Evolutionary conservation across 345 rosid genomes (phyloP).

Genomic region (Garcia nutans): DNA sequence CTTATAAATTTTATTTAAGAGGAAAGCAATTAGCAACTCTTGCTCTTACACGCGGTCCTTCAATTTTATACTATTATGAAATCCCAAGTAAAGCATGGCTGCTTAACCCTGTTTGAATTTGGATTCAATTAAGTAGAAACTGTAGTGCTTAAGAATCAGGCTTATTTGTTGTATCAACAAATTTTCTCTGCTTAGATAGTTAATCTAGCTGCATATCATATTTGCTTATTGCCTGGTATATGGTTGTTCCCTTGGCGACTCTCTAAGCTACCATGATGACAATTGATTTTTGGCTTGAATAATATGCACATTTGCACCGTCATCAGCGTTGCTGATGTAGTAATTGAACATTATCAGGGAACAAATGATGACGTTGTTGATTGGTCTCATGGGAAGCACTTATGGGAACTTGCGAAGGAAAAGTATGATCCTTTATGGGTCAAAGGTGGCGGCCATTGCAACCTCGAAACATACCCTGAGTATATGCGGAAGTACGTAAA

Average conservation of each 20-base stretch:
- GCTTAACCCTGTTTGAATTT: not conserved
- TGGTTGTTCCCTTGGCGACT: not conserved
- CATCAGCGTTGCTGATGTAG: not conserved
- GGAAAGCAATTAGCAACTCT: not conserved
- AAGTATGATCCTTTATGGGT: constrained; percentile 95
- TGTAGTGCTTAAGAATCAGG: not conserved
- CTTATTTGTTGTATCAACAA: no score
- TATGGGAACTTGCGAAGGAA: constrained; percentile 89
- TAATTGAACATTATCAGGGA: constrained; percentile 56
- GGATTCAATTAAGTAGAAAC: not conserved
- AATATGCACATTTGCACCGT: not conserved
- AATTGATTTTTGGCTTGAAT: not conserved
- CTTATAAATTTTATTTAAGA: not conserved
- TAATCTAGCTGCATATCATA: not conserved
- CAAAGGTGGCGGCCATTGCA: constrained; percentile 97
- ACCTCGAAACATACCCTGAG: constrained; percentile 90
- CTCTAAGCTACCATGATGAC: not conserved
- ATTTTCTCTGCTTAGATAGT: not conserved
- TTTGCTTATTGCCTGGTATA: not conserved
- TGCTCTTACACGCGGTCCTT: not conserved
- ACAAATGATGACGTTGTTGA: constrained; percentile 87
- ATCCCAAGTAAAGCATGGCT: not conserved
- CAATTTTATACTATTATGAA: not conserved
- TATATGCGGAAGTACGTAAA: constrained; percentile 79
- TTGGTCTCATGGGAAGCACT: constrained; percentile 82